Conservation (phyloP, 192 early-diverging fungal species). For the Phycomyces blakesleeanus region DNA sequence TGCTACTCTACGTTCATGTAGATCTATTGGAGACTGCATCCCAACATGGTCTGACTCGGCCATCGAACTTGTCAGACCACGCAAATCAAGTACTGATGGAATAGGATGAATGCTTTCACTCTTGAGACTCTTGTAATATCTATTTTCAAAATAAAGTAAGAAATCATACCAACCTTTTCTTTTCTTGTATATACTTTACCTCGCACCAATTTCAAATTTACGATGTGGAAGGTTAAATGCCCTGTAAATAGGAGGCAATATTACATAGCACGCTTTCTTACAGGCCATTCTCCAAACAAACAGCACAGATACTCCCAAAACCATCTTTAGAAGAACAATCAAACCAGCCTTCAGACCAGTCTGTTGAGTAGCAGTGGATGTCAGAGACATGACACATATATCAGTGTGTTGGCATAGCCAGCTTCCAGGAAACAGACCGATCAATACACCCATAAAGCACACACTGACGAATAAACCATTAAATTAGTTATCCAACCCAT, state of each 20-base stretch:
- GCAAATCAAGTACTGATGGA: slow-evolving; percentile 39
- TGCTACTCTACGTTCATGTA: slow-evolving; percentile 30
- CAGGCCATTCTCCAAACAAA: slow-evolving; percentile 51
- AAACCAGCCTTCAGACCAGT: neutral
- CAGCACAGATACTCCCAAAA: slow-evolving; percentile 40
- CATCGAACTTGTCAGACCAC: slow-evolving; percentile 33
- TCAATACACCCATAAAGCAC: slow-evolving; percentile 59
- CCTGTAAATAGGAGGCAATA: slow-evolving; percentile 50
- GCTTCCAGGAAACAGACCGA: slow-evolving; percentile 56
- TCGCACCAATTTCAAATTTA: slow-evolving; percentile 40
- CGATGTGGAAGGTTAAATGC: slow-evolving; percentile 52
- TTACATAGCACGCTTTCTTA: slow-evolving; percentile 44
- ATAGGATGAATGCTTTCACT: slow-evolving; percentile 38
- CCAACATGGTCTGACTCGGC: slow-evolving; percentile 45
- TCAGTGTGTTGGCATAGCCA: slow-evolving; percentile 38
- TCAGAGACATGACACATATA: slow-evolving; percentile 9
- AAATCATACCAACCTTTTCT: neutral
- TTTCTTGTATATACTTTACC: no score
- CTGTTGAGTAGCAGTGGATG: neutral
- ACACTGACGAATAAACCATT: slow-evolving; percentile 33
- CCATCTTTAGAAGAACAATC: slow-evolving; percentile 16
- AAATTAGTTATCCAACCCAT: neutral
- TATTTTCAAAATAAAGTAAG: neutral
- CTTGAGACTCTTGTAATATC: slow-evolving; percentile 34
- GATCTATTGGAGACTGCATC: slow-evolving; percentile 45